A percentile compares a stretch with the other conserved stretches of the same genome.
Evolutionary conservation across 495 filamentous ascomycete genomes (phyloP).

Genomic region (Cryomyces minteri): DNA sequence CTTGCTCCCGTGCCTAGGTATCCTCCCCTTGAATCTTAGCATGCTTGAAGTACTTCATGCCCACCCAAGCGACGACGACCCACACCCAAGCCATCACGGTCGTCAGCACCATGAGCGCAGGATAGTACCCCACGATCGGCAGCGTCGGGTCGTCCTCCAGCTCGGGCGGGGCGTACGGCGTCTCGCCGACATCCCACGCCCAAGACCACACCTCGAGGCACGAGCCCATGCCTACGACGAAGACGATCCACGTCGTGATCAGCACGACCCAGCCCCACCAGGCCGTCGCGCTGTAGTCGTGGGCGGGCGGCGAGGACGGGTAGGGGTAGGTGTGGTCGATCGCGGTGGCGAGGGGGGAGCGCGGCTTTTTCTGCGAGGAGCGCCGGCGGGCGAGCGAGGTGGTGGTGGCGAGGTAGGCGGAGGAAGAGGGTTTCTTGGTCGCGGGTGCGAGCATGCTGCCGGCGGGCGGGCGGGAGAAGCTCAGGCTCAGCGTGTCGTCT

Average conservation of each 20-base stretch:
- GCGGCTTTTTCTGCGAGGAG: constrained; percentile 15
- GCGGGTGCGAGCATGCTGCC: constrained; percentile 10
- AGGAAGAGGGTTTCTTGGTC: no score
- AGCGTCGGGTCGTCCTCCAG: constrained; percentile 83
- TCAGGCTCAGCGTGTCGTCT: constrained; percentile 49
- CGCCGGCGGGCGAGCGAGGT: background rate
- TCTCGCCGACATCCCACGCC: constrained; percentile 98
- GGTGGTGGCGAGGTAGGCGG: constrained; percentile 58
- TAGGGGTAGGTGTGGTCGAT: constrained; percentile 22
- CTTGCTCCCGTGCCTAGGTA: background rate
- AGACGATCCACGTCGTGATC: constrained; percentile 78
- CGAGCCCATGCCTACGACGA: constrained; percentile 87
- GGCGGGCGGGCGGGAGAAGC: constrained; percentile 9
- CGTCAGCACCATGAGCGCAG: constrained; percentile 78
- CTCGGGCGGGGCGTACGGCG: constrained; percentile 81
- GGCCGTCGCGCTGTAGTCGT: constrained; percentile 83
- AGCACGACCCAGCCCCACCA: constrained; percentile 96
- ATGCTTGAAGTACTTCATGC: constrained; percentile 99
- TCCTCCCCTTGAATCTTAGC: constrained; percentile 50
- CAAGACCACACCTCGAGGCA: constrained; percentile 98
- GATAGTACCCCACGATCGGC: constrained; percentile 94
- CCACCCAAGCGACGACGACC: constrained; percentile 92
- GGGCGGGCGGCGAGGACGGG: constrained; percentile 20
- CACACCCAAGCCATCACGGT: constrained; percentile 97
- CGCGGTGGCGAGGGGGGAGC: constrained; percentile 9